phyloP scores from a whole-genome alignment of 2,329 filamentous ascomycete species.

The Chaetomium sp. region DNA sequence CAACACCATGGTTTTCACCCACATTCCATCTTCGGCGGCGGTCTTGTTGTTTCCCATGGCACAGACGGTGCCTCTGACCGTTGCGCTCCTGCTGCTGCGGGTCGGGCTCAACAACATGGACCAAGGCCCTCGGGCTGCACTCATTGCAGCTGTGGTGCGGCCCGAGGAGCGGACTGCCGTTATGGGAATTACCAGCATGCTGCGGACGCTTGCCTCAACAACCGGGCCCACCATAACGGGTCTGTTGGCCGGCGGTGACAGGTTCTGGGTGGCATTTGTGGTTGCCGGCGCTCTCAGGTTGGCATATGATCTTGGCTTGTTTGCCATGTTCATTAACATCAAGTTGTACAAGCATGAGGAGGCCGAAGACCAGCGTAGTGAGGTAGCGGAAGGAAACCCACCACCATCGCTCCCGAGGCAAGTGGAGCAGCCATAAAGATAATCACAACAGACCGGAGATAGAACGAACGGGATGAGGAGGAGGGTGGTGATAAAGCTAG shows the following conservation, averaged over 20 bases:
- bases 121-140: constrained; percentile 65
- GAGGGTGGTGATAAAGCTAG: background rate
- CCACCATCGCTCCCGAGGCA: background rate
- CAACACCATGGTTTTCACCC: constrained; percentile 66
- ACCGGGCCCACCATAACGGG: constrained; percentile 59
- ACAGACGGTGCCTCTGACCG: constrained; percentile 52
- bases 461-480: background rate
- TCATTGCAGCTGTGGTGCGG: constrained; percentile 67
- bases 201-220: constrained; percentile 62
- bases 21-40: constrained; percentile 63
- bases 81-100: constrained; percentile 59
- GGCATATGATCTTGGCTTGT: constrained; percentile 61
- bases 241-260: constrained; percentile 52
- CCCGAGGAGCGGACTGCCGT: constrained; percentile 67
- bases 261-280: constrained; percentile 65
- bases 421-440: background rate
- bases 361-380: background rate
- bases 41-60: constrained; percentile 63
- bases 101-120: constrained; percentile 69
- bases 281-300: constrained; percentile 56
- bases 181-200: constrained; percentile 67
- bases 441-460: background rate
- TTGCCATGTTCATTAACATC: constrained; percentile 61
- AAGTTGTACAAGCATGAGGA: constrained; percentile 46
- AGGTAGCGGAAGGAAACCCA: background rate